Percentiles rank a stretch among this genome's conserved stretches.
phyloP scores from a whole-genome alignment of 2,329 filamentous ascomycete genomes.

The Conoideocrella luteorostrata region DNA sequence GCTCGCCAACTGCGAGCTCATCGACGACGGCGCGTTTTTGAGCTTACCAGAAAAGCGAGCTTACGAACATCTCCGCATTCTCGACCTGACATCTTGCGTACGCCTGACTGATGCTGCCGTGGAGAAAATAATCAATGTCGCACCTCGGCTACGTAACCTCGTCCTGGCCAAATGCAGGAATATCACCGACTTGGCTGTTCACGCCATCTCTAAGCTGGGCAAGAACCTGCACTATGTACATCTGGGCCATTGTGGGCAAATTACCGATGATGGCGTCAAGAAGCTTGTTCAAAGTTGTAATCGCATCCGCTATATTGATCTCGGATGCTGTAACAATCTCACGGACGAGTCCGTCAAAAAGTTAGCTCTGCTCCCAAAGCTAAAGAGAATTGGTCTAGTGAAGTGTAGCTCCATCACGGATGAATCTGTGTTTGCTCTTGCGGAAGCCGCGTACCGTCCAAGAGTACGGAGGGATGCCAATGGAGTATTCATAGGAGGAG shows the following conservation, averaged over 20 bases:
- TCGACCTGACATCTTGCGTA: conserved; percentile 85
- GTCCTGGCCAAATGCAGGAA: conserved; percentile 91
- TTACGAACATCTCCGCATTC: conserved; percentile 84
- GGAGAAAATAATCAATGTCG: conserved; percentile 77
- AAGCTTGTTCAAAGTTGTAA: conserved; percentile 81
- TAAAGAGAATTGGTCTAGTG: conserved; percentile 90
- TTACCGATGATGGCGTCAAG: conserved; percentile 84
- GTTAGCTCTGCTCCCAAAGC: conserved; percentile 79
- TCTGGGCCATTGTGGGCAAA: conserved; percentile 83
- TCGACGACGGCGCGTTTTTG: conserved; percentile 85
- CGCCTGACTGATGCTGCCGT: conserved; percentile 82
- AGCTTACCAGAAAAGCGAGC: conserved; percentile 57
- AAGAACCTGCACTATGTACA: conserved; percentile 98
- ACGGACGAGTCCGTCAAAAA: conserved; percentile 83
- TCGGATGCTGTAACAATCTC: conserved; percentile 87
- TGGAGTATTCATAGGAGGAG: conserved; percentile 41
- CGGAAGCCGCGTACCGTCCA: conserved; percentile 56
- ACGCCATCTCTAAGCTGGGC: conserved; percentile 79
- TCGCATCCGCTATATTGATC: conserved; percentile 91
- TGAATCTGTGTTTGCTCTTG: conserved; percentile 77
- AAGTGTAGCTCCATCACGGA: conserved; percentile 92
- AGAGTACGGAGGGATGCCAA: conserved; percentile 42
- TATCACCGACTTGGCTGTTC: conserved; percentile 83
- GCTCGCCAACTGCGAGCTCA: conserved; percentile 74
- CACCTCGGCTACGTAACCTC: conserved; percentile 83